Evolutionary conservation across 805 yeast genomes (phyloP).

Genomic region (Wickerhamiella musiphila): DNA sequence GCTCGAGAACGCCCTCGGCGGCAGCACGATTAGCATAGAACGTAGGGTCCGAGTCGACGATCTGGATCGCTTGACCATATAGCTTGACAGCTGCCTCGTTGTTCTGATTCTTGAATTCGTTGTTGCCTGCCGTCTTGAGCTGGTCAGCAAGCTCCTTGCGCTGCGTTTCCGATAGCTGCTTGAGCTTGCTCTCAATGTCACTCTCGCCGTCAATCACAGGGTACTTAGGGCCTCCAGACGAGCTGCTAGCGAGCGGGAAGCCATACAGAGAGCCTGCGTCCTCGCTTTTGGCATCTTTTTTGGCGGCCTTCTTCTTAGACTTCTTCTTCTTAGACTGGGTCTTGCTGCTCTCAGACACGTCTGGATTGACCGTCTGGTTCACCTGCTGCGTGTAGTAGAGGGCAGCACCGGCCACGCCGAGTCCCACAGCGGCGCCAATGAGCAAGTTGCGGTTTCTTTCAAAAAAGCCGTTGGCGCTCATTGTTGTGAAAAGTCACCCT

Average conservation of each 20-base stretch:
- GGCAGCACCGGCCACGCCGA: slow-evolving; percentile 47
- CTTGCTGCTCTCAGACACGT: slow-evolving; percentile 17
- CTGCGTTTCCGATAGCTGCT: slow-evolving; percentile 13
- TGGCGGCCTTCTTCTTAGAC: slow-evolving; percentile 23
- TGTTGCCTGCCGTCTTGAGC: slow-evolving; percentile 82
- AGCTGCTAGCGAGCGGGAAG: slow-evolving; percentile 13
- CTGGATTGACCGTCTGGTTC: slow-evolving; percentile 12
- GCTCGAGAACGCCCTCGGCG: slow-evolving; percentile 68
- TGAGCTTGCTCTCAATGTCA: slow-evolving; percentile 14
- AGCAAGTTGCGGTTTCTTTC: slow-evolving; percentile 45
- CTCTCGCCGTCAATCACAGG: slow-evolving; percentile 19
- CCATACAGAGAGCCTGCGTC: too few relatives aligned
- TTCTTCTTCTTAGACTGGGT: slow-evolving; percentile 26
- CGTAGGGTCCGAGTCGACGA: slow-evolving; percentile 61
- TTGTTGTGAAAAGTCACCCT: too few relatives aligned
- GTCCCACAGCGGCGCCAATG: slow-evolving; percentile 44
- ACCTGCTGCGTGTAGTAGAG: slow-evolving; percentile 26
- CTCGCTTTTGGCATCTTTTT: slow-evolving; percentile 10
- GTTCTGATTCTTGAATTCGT: slow-evolving; percentile 49
- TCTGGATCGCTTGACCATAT: slow-evolving; percentile 60
- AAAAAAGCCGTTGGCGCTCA: slow-evolving; percentile 20
- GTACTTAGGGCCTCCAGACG: slow-evolving; percentile 19
- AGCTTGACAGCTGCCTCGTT: slow-evolving; percentile 60
- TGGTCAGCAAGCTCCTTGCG: slow-evolving; percentile 42
- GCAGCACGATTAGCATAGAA: slow-evolving; percentile 94